Base-by-base conservation (phyloP, 202 grass and related monocot species). In the Setaria viridis region DNA sequence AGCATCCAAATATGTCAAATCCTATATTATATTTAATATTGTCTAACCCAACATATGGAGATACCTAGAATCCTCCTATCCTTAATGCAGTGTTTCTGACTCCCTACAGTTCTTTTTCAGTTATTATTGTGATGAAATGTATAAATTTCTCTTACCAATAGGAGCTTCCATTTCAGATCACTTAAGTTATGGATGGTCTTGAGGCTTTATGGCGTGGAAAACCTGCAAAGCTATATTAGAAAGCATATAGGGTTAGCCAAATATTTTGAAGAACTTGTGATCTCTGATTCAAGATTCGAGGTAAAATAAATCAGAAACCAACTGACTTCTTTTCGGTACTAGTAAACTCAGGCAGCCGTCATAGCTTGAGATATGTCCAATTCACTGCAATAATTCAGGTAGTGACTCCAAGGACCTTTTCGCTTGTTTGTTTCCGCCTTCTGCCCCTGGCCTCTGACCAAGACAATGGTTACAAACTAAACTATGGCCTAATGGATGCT, bases 171-270 rank as follows among this genome's bases (percentile, higher is more conserved):
- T 71, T 93, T 95, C 68, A 85, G 91, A 79, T 82, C 93, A 39
- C 86, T 93, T 37, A 95, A 95, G 87, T 78, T 95, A 49, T 95
- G 93, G 93, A 82, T 93, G 88, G 93, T 95, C 37, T 48, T 93
- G 72, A 90, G 91, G 80, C 88, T 92, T 72, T 93, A 91, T 80
- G 92, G 92, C 4, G 84, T 89, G 45, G 92, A 91, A 3, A 91
- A 87, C 35, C 89, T 94, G 2, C 84, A 85, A 62, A 84, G 80
- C n/a, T 82, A 87, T 80, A 85, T 94, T 20, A 76, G 87, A 21
- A 87, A 86, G 25, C 83, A 94, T 85, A 82, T 94, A 51, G 67
- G 63, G 66, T 64, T 94, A 78, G 92, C 92, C 43, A 49, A 91
- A 83, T 58, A 49, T 43, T 94, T 94, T 50, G 92, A 89, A 74